phyloP scores from a whole-genome alignment of 352 stramenopile genomes.

The Phytophthora pini region DNA sequence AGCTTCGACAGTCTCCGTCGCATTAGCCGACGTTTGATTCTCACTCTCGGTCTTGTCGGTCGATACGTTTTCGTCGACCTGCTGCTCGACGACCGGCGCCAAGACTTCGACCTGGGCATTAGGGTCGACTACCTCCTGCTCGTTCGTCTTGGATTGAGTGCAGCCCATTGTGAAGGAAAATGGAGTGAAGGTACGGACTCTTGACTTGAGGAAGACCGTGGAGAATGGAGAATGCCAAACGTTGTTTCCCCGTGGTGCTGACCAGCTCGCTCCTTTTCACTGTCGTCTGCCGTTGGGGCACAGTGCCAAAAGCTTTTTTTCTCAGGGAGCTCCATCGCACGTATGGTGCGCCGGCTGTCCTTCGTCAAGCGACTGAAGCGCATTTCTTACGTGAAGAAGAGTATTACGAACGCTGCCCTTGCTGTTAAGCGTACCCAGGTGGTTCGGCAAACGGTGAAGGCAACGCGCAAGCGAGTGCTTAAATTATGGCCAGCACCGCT shows the following conservation, averaged over 20 bases:
- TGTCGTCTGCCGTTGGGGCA: slow-evolving; percentile 13
- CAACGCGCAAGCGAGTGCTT: not conserved
- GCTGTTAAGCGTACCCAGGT: slow-evolving; percentile 10
- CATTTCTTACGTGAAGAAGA: slow-evolving; percentile 26
- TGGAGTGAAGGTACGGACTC: slow-evolving; percentile 9
- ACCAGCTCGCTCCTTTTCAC: slow-evolving; percentile 1
- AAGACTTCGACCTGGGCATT: slow-evolving; percentile 6
- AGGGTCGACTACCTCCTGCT: slow-evolving; percentile 46
- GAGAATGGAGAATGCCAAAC: slow-evolving; percentile 22
- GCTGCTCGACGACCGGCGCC: not conserved
- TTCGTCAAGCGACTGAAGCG: not conserved
- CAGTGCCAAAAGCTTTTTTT: slow-evolving; percentile 8
- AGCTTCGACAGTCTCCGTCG: slow-evolving; percentile 5
- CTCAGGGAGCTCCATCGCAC: slow-evolving; percentile 7
- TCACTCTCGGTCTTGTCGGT: not conserved
- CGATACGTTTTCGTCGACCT: not conserved
- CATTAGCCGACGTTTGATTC: not conserved
- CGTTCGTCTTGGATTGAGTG: slow-evolving; percentile 61
- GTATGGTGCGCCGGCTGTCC: slow-evolving; percentile 12
- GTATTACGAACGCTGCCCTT: slow-evolving; percentile 16
- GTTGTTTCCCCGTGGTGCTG: not conserved
- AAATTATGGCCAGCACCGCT: slow-evolving; percentile 4
- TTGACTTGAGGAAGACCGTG: slow-evolving; percentile 14
- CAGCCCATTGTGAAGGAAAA: slow-evolving; percentile 53
- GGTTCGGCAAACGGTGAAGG: not conserved